Evolutionary conservation across 306 rosid species (phyloP).

Genomic region (Castanea crenata): DNA sequence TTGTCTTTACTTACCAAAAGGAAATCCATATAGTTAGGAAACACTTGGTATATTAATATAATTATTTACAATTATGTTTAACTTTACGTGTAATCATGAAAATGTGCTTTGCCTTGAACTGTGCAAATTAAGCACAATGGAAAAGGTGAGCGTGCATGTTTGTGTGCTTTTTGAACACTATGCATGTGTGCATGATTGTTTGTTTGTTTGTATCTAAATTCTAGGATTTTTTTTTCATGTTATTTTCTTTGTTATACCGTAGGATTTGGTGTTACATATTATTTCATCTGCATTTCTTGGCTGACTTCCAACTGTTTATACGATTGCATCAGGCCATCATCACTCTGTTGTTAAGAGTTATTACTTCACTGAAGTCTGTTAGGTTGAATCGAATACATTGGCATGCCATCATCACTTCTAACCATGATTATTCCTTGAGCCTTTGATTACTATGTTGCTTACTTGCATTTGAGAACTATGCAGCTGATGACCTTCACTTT

Average conservation of each 20-base stretch:
- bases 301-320: not conserved
- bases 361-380: not conserved
- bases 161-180: too few relatives aligned
- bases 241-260: not conserved
- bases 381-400: not conserved
- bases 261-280: not conserved
- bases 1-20: not conserved
- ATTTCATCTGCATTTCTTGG: not conserved
- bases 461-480: not conserved
- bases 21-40: not conserved
- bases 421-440: not conserved
- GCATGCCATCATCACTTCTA: not conserved
- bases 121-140: not conserved
- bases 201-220: not conserved
- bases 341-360: not conserved
- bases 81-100: not conserved
- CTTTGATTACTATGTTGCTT: not conserved
- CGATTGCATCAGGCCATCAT: not conserved
- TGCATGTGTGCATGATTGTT: too few relatives aligned
- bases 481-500: conserved; percentile 2
- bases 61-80: not conserved
- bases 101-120: not conserved
- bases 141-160: too few relatives aligned
- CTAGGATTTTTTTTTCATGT: not conserved
- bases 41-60: not conserved